These are phyloP conservation scores for Bryoerythrophyllum caledonicum DNA, from an alignment of 225 moss, liverwort and hornwort species.

Conservation along the genomic window DNA sequence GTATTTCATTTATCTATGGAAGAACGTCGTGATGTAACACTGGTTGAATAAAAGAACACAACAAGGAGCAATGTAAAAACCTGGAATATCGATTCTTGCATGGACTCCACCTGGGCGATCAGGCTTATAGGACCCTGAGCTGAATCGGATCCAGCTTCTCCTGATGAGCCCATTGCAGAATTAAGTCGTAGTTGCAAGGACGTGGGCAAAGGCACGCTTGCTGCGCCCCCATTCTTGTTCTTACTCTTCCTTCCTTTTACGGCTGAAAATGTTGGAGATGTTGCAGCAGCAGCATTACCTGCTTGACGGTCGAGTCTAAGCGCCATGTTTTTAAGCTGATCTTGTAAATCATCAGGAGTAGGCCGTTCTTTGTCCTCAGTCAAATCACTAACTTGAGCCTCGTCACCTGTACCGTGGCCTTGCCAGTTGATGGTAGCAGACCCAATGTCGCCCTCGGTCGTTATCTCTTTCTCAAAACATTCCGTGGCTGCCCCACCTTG, in stretches of 20 bases:
- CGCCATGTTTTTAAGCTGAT: constrained; percentile 60
- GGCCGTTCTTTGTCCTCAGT: constrained; percentile 55
- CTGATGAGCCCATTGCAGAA: constrained; percentile 39
- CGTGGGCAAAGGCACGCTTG: constrained; percentile 36
- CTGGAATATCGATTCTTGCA: constrained; percentile 71
- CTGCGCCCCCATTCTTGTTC: constrained; percentile 68
- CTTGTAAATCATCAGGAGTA: constrained; percentile 60
- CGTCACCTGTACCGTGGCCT: constrained; percentile 27
- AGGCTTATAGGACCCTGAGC: constrained; percentile 39
- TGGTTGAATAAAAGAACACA: neutral
- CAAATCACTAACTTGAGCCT: constrained; percentile 59
- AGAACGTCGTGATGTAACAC: neutral
- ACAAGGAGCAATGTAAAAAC: constrained; percentile 16
- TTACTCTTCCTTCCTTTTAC: constrained; percentile 89
- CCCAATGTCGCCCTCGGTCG: constrained; percentile 26
- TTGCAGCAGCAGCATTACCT: constrained; percentile 35
- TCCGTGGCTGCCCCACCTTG: constrained; percentile 33
- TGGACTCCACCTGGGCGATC: constrained; percentile 59
- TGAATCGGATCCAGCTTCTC: constrained; percentile 59
- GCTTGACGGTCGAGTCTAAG: constrained; percentile 57
- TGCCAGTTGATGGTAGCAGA: constrained; percentile 31
- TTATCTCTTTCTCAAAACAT: constrained; percentile 44
- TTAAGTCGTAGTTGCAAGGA: constrained; percentile 43
- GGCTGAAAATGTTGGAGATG: constrained; percentile 63
- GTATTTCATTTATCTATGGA: neutral